Percentiles rank a stretch among this genome's conserved stretches.
Conservation (phyloP, 495 filamentous ascomycete species). For the Xylaria cubensis region DNA sequence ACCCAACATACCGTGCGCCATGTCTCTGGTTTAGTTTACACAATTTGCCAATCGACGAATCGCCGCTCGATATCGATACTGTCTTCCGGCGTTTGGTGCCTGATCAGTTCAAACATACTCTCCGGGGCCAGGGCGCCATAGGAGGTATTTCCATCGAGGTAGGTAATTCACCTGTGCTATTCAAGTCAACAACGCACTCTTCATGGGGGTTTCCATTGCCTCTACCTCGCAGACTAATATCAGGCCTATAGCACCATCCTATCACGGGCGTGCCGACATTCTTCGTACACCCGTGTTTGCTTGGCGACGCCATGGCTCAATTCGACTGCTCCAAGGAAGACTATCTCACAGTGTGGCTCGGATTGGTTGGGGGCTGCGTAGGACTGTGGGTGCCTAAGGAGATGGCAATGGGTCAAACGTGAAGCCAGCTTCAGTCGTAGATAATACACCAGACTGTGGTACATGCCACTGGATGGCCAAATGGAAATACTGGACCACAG, state of each 20-base stretch:
- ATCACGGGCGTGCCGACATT: constrained; percentile 73
- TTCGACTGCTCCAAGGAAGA: constrained; percentile 62
- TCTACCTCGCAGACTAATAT: constrained; percentile 54
- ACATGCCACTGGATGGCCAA: background rate
- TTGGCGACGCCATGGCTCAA: constrained; percentile 74
- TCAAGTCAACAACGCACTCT: constrained; percentile 56
- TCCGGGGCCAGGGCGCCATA: constrained; percentile 67
- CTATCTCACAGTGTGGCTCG: constrained; percentile 84
- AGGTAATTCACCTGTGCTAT: constrained; percentile 54
- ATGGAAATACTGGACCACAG: background rate
- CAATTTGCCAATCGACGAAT: constrained; percentile 50
- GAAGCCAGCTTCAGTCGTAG: constrained; percentile 5
- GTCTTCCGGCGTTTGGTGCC: constrained; percentile 76
- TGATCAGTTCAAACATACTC: constrained; percentile 59
- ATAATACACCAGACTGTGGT: constrained; percentile 15
- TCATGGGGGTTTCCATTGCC: constrained; percentile 35
- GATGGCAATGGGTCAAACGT: constrained; percentile 47
- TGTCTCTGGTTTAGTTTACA: constrained; percentile 65
- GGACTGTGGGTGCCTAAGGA: constrained; percentile 72
- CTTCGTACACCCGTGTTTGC: constrained; percentile 86
- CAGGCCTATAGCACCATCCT: constrained; percentile 73
- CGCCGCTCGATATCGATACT: constrained; percentile 61
- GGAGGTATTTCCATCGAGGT: constrained; percentile 81
- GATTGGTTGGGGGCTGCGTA: constrained; percentile 74
- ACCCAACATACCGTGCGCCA: constrained; percentile 63